Conservation (phyloP, 192 early-diverging fungal genomes). For the Linnemannia schmuckeri region DNA sequence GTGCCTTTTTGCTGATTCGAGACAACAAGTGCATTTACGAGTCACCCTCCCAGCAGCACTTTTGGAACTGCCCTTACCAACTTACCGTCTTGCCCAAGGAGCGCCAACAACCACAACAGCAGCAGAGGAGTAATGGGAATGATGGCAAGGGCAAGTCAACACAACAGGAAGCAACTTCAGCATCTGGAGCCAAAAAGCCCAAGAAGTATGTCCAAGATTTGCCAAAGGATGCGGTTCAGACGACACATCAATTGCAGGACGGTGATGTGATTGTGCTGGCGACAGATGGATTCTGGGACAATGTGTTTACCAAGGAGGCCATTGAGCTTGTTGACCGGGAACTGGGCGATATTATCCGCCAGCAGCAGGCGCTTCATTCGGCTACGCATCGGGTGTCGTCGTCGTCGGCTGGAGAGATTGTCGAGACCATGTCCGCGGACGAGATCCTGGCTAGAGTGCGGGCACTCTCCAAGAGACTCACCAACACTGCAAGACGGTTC, state of each 20-base stretch:
- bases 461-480: conserved; percentile 61
- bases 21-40: conserved; percentile 68
- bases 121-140: not conserved
- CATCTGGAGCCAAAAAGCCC: not conserved
- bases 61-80: conserved; percentile 75
- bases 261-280: conserved; percentile 70
- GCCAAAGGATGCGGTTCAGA: conserved; percentile 67
- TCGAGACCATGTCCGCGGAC: conserved; percentile 33
- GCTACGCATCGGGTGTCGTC: not conserved
- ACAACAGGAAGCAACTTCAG: not conserved
- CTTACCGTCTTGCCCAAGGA: conserved; percentile 66
- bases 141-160: not conserved
- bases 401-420: not conserved
- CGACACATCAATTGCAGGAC: conserved; percentile 65
- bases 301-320: conserved; percentile 68
- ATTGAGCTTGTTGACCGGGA: conserved; percentile 63
- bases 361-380: conserved; percentile 2
- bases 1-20: conserved; percentile 68
- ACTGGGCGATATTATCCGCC: conserved; percentile 51
- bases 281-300: conserved; percentile 74
- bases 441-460: conserved; percentile 58
- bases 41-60: conserved; percentile 71
- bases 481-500: conserved; percentile 64
- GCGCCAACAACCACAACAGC: conserved; percentile 55
- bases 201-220: conserved; percentile 62